Evolutionary conservation across 495 filamentous ascomycete species (phyloP).

Genomic region (Penicillium macrosclerotiorum): DNA sequence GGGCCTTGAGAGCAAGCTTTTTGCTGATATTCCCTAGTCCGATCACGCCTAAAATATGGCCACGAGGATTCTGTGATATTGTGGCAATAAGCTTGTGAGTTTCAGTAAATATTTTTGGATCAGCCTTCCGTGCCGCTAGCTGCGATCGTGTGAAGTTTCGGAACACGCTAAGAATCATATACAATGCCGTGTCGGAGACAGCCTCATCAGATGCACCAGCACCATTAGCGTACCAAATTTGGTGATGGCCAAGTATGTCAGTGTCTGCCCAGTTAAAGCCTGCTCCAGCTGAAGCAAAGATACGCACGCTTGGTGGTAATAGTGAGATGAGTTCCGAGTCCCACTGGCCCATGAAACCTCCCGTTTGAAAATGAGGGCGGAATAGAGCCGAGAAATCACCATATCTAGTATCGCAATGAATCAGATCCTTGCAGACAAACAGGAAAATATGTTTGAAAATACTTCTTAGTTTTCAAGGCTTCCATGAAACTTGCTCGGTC

Average conservation of each 20-base stretch:
- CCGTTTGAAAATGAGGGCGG: slow-evolving; percentile 69
- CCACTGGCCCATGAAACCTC: slow-evolving; percentile 66
- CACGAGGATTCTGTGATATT: slow-evolving; percentile 46
- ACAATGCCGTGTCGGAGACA: slow-evolving; percentile 61
- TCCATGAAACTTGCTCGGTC: slow-evolving; percentile 57
- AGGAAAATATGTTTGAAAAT: not conserved
- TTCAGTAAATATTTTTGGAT: slow-evolving; percentile 37
- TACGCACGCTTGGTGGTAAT: slow-evolving; percentile 59
- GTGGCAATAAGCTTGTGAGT: slow-evolving; percentile 51
- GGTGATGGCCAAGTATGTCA: slow-evolving; percentile 49
- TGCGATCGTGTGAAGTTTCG: slow-evolving; percentile 58
- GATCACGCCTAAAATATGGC: slow-evolving; percentile 48
- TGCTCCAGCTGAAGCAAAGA: slow-evolving; percentile 67
- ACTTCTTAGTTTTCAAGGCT: slow-evolving; percentile 51
- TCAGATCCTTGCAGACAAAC: not conserved
- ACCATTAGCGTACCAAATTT: slow-evolving; percentile 63
- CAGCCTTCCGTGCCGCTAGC: slow-evolving; percentile 30
- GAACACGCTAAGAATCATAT: slow-evolving; percentile 61
- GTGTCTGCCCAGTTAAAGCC: slow-evolving; percentile 73
- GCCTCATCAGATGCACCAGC: slow-evolving; percentile 62
- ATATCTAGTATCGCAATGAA: slow-evolving; percentile 40
- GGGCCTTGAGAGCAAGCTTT: slow-evolving; percentile 57
- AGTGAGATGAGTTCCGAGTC: slow-evolving; percentile 62
- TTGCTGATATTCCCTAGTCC: slow-evolving; percentile 65
- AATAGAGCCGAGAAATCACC: slow-evolving; percentile 68